Evolutionary conservation across 2,329 filamentous ascomycete genomes (phyloP).

Genomic region (Aureobasidium sp.): DNA sequence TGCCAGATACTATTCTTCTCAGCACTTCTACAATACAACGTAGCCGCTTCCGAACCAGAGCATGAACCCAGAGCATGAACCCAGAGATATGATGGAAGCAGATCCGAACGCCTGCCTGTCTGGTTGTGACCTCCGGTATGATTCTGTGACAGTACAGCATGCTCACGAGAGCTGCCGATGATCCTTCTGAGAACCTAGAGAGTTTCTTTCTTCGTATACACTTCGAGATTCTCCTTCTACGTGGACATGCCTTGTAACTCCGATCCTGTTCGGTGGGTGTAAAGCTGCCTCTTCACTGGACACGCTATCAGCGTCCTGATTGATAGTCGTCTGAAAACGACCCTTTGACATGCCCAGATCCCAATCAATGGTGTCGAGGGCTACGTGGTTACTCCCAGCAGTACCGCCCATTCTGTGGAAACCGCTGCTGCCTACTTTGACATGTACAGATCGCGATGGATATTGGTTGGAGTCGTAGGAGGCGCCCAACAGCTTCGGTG

Average conservation of each 20-base stretch:
- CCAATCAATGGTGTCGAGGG: conserved; percentile 12
- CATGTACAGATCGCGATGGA: conserved; percentile 5
- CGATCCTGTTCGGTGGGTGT: conserved; percentile 9
- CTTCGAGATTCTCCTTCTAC: conserved; percentile 16
- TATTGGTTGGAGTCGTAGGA: conserved; percentile 6
- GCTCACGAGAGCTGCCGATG: conserved; percentile 9
- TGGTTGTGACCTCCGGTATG: background rate
- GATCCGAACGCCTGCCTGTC: background rate
- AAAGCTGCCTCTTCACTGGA: conserved; percentile 8
- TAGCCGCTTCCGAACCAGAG: background rate
- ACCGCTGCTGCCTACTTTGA: conserved; percentile 8
- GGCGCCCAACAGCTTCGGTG: conserved; percentile 35
- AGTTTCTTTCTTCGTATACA: conserved; percentile 3
- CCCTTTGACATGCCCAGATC: conserved; percentile 16
- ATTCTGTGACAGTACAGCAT: background rate
- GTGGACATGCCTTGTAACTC: conserved; percentile 10
- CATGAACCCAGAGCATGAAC: background rate
- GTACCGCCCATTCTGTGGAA: conserved; percentile 12
- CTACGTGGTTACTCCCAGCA: background rate
- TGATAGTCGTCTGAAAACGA: conserved; percentile 8
- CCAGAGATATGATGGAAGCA: background rate
- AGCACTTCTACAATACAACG: background rate
- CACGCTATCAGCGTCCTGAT: background rate
- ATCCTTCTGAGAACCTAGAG: conserved; percentile 8
- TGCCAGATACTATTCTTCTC: background rate